These are phyloP conservation scores for Fraxinus sp. DNA, from an alignment of 305 asterid genomes.

Conservation along the genomic window DNA sequence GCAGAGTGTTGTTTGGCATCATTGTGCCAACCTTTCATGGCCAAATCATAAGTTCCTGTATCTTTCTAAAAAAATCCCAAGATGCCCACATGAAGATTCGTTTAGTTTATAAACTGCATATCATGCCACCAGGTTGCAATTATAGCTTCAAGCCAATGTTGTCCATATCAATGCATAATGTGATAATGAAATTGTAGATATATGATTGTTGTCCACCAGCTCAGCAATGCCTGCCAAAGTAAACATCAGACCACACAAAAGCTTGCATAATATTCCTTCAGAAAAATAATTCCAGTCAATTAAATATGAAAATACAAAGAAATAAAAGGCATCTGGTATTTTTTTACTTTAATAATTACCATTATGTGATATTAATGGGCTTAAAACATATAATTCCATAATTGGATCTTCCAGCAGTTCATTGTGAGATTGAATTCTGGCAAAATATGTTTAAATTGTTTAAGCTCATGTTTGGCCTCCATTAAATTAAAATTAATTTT, in stretches of 20 bases:
- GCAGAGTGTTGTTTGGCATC: too few species aligned
- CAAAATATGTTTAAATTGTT: not conserved
- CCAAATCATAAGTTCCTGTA: constrained; percentile 5
- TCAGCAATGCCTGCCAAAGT: constrained; percentile 73
- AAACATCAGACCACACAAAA: constrained; percentile 33
- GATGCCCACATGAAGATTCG: not conserved
- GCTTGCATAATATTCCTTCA: not conserved
- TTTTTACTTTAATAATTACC: not conserved
- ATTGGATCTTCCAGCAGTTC: constrained; percentile 13
- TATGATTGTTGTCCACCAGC: constrained; percentile 45
- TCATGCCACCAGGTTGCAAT: not conserved
- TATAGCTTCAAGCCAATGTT: not conserved
- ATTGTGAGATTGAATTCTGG: constrained; percentile 13
- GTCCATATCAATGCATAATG: not conserved
- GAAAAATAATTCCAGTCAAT: not conserved
- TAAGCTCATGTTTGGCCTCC: too few species aligned
- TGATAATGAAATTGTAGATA: not conserved
- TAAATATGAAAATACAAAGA: not conserved
- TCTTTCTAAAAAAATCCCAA: not conserved
- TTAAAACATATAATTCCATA: constrained; percentile 22
- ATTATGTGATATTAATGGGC: not conserved
- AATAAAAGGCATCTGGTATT: not conserved
- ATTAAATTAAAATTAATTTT: too few species aligned
- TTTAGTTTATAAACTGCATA: not conserved
- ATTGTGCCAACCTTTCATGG: not conserved